Conservation (phyloP, 129 eudicot genomes). For the Solidago caesia region DNA sequence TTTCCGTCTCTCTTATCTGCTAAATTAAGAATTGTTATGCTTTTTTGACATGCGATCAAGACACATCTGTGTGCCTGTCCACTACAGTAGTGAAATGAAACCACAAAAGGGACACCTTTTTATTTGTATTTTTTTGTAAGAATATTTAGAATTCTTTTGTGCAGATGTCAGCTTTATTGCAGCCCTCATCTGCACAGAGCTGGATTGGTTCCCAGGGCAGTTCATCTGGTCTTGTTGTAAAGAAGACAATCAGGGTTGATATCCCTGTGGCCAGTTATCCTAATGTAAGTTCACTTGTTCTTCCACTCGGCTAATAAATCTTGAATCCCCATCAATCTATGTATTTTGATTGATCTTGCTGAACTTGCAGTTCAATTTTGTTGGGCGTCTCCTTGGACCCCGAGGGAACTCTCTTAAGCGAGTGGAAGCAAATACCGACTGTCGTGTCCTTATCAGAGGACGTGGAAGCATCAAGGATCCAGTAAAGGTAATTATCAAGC, state of each 20-base stretch:
- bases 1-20: background rate
- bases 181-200: constrained; percentile 75
- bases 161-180: constrained; percentile 87
- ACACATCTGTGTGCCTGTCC: constrained; percentile 26
- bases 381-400: constrained; percentile 98
- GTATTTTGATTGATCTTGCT: constrained; percentile 9
- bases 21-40: constrained; percentile 15
- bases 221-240: constrained; percentile 86
- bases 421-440: constrained; percentile 91
- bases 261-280: constrained; percentile 89
- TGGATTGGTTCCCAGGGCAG: constrained; percentile 96
- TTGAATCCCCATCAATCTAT: background rate
- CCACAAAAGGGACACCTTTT: background rate
- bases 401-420: constrained; percentile 98
- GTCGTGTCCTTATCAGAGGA: constrained; percentile 96
- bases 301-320: background rate
- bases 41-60: constrained; percentile 3
- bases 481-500: constrained; percentile 50
- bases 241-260: constrained; percentile 90
- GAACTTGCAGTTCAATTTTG: constrained; percentile 77
- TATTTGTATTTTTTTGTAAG: constrained; percentile 17
- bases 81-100: constrained; percentile 19
- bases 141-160: constrained; percentile 29
- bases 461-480: constrained; percentile 99
- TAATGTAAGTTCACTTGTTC: constrained; percentile 45